Conservation (phyloP, 2,329 filamentous ascomycete species). For the Colletotrichum kahawae region DNA sequence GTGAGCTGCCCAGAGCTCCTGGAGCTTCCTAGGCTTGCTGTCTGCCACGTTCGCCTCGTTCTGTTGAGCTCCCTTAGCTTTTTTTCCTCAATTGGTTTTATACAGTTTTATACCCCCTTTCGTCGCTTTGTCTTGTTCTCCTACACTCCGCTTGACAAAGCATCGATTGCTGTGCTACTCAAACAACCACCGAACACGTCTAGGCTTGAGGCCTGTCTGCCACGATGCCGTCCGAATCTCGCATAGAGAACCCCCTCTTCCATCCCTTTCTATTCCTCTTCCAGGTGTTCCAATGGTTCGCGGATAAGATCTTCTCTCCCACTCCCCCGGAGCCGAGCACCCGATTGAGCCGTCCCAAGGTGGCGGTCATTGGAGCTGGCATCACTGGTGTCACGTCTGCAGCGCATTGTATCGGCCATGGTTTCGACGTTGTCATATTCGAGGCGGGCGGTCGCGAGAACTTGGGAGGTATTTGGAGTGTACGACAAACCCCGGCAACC, state of each 20-base stretch:
- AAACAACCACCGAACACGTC: neutral
- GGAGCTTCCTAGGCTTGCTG: slow-evolving; percentile 9
- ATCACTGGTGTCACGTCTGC: slow-evolving; percentile 80
- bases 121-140: neutral
- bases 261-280: slow-evolving; percentile 67
- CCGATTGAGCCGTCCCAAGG: slow-evolving; percentile 64
- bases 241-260: slow-evolving; percentile 45
- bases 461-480: slow-evolving; percentile 82
- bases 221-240: slow-evolving; percentile 36
- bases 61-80: neutral
- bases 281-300: slow-evolving; percentile 67
- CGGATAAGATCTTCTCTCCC: slow-evolving; percentile 71
- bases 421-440: slow-evolving; percentile 82
- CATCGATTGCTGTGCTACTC: neutral
- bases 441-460: slow-evolving; percentile 71
- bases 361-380: slow-evolving; percentile 74
- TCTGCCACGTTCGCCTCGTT: neutral
- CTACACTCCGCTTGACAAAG: neutral
- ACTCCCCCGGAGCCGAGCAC: slow-evolving; percentile 65
- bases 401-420: slow-evolving; percentile 83
- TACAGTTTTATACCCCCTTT: neutral
- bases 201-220: neutral
- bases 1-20: slow-evolving; percentile 11
- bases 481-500: slow-evolving; percentile 38
- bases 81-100: neutral